Evolutionary conservation across 768 basidiomycete species (phyloP).

Genomic region (Artomyces pyxidatus): DNA sequence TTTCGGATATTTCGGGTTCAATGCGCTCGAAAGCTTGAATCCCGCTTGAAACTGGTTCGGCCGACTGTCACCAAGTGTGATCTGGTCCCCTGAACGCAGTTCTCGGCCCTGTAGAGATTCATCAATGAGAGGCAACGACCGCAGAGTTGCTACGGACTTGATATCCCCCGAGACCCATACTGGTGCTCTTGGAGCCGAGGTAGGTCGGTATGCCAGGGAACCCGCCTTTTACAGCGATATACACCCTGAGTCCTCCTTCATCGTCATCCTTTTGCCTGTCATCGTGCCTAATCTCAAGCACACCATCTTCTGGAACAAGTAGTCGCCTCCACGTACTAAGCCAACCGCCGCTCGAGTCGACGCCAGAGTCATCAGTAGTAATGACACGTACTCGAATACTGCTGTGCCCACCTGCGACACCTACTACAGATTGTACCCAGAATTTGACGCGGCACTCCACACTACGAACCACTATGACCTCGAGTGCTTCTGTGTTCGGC

Average conservation of each 20-base stretch:
- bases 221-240: conserved; percentile 51
- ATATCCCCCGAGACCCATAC: conserved; percentile 53
- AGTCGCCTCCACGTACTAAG: conserved; percentile 43
- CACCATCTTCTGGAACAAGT: conserved; percentile 35
- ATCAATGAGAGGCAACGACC: neutral
- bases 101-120: conserved; percentile 1
- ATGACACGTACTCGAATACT: conserved; percentile 28
- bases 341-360: conserved; percentile 28
- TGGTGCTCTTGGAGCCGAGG: conserved; percentile 59
- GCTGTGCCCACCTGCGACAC: conserved; percentile 30
- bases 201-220: conserved; percentile 49
- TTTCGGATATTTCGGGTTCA: conserved; percentile 37
- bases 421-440: conserved; percentile 38
- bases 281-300: conserved; percentile 31
- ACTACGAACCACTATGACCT: conserved; percentile 30
- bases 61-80: conserved; percentile 27
- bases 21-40: conserved; percentile 18
- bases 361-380: conserved; percentile 29
- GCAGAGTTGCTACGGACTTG: conserved; percentile 29
- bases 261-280: conserved; percentile 12
- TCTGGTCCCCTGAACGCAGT: neutral
- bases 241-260: conserved; percentile 40
- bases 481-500: conserved; percentile 42
- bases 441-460: conserved; percentile 45
- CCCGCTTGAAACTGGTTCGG: conserved; percentile 17